Evolutionary conservation across 164 flowering plant genomes (phyloP).

Genomic region (Aristolochia contorta): DNA sequence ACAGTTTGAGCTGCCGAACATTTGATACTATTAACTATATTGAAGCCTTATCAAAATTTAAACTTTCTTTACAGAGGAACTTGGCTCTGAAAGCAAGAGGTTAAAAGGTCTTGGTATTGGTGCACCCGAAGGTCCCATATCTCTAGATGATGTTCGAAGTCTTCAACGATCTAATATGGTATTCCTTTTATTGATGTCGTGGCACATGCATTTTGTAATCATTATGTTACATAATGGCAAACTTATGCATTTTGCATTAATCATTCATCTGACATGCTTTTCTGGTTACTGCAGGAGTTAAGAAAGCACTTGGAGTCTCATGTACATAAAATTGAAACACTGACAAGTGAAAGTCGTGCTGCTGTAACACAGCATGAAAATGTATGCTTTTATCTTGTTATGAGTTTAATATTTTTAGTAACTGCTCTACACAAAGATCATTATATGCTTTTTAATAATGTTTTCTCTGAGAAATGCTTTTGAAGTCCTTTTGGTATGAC

Average conservation of each 20-base stretch:
- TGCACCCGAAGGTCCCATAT: slow-evolving; percentile 90
- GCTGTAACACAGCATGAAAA: slow-evolving; percentile 55
- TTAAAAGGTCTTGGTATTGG: slow-evolving; percentile 87
- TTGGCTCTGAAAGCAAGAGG: slow-evolving; percentile 59
- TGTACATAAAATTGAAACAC: slow-evolving; percentile 50
- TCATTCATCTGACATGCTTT: neutral
- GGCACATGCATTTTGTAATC: neutral
- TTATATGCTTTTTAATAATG: too few relatives aligned
- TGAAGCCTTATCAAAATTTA: neutral
- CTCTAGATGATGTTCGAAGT: slow-evolving; percentile 92
- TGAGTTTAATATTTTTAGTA: neutral
- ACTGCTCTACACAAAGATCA: neutral
- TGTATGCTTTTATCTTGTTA: slow-evolving; percentile 28
- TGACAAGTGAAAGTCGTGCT: slow-evolving; percentile 52
- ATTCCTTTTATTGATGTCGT: slow-evolving; percentile 6
- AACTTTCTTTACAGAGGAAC: slow-evolving; percentile 30
- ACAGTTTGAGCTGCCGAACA: too few relatives aligned
- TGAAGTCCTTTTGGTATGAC: too few relatives aligned
- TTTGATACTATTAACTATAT: too few relatives aligned
- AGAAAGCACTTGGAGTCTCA: slow-evolving; percentile 83
- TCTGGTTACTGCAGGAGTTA: slow-evolving; percentile 46
- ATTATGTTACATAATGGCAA: too few relatives aligned
- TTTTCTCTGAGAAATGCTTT: neutral
- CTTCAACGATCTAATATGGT: slow-evolving; percentile 93
- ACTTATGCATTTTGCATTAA: too few relatives aligned